Percentiles rank a stretch among this genome's conserved stretches.
Evolutionary conservation across 495 filamentous ascomycete species (phyloP).

Genomic region (Collariella sp.): DNA sequence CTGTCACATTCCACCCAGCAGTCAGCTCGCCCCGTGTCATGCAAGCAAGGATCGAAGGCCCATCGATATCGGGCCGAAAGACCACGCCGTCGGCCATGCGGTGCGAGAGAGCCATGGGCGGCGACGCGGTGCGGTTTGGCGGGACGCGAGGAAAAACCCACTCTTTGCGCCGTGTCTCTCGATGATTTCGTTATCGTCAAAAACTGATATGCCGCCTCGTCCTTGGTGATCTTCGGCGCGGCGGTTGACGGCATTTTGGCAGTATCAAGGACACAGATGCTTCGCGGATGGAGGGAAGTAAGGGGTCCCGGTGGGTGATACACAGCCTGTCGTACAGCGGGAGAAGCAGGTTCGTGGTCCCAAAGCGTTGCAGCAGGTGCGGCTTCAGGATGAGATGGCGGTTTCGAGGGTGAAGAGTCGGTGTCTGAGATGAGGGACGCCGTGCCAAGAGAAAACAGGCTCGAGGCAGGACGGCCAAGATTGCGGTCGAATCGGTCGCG

Average conservation of each 20-base stretch:
- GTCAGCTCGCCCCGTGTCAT: constrained; percentile 10
- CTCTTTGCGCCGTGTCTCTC: constrained; percentile 44
- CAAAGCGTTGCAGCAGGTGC: too few species aligned
- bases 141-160: constrained; percentile 26
- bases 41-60: constrained; percentile 21
- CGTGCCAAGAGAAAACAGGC: background rate
- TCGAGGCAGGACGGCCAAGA: background rate
- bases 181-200: constrained; percentile 43
- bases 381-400: too few species aligned
- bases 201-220: constrained; percentile 30
- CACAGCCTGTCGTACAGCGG: too few species aligned
- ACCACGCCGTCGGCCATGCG: constrained; percentile 10
- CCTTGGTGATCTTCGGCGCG: background rate
- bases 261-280: constrained; percentile 8
- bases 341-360: too few species aligned
- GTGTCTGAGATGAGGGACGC: background rate
- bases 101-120: constrained; percentile 9
- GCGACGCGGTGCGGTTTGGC: background rate
- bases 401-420: background rate
- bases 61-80: constrained; percentile 26
- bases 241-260: background rate
- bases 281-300: too few species aligned
- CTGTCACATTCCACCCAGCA: constrained; percentile 23
- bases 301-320: too few species aligned
- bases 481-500: constrained; percentile 4